Base-by-base conservation (phyloP, 2,329 filamentous ascomycete species). In the Coniochaeta prunicola region DNA sequence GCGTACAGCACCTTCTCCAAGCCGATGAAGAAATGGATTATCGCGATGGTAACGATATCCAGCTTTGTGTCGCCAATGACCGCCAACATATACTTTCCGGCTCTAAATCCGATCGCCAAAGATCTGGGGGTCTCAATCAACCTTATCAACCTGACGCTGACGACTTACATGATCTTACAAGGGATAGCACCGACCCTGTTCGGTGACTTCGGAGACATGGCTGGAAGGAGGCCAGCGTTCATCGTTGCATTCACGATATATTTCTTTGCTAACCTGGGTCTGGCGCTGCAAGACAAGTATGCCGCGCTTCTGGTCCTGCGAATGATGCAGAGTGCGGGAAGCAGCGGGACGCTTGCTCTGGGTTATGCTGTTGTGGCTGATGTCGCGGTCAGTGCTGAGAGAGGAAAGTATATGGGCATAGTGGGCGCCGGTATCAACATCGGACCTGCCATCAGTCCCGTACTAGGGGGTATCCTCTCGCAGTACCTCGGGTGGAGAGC, bases 281-380 rank as follows among this genome's bases (percentile, higher is more conserved):
- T 87, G 2, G 83, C 81, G 17, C 67, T 87, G 10, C 83, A 86
- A 64, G 73, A 79, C 31, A 76, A 80, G 66, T 86, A 82, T 59
- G 75, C 78, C 0, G 81, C 84, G 0, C 71, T 89, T 21, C 67
- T 89, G 33, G 74, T 87, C 2, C 71, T 89, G 9, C 79, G 86
- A 0, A 84, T 82, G 72, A 59, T 88, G 3, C 86, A 89, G 66
- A 85, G 83, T 33, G 77, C 77, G 0, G 86, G 88, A 0, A 87
- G 83, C 67, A 87, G 84, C 64, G 85, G 85, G 0, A 88, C 87
- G 0, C 77, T 91, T n/a, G 86, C 89, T 0, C 76, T 94, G 1
- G 84, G 83, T 0, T 88, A 82, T 61, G 90, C 85, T 1, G 84
- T 91, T 1, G 82, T 92, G 15, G 86, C 87, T 0, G 90, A 94